Evolutionary conservation across 2,329 filamentous ascomycete species (phyloP).

Genomic region (Thelonectria discophora): DNA sequence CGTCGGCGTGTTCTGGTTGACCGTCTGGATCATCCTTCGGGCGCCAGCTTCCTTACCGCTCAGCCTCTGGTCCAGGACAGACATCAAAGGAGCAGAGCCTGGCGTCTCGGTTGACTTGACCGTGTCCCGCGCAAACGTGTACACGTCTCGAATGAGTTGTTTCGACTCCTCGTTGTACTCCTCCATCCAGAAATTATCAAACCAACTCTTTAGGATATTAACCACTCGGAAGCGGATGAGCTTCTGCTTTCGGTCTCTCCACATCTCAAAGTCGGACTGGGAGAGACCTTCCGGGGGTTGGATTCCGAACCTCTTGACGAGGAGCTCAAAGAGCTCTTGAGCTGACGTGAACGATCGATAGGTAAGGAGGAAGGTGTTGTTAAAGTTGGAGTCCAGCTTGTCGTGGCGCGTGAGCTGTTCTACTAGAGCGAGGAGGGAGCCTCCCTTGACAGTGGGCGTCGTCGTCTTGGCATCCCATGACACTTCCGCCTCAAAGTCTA

Average conservation of each 20-base stretch:
- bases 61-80: constrained; percentile 87
- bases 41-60: constrained; percentile 87
- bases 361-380: constrained; percentile 96
- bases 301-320: constrained; percentile 90
- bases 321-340: constrained; percentile 87
- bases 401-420: constrained; percentile 97
- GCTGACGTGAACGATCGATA: constrained; percentile 95
- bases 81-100: constrained; percentile 83
- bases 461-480: constrained; percentile 87
- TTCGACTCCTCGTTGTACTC: constrained; percentile 84
- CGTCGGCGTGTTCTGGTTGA: constrained; percentile 81
- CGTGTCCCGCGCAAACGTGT: constrained; percentile 89
- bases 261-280: constrained; percentile 80
- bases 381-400: constrained; percentile 93
- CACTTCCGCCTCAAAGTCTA: constrained; percentile 89
- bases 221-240: constrained; percentile 95
- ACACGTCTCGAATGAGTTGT: constrained; percentile 86
- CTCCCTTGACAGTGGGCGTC: constrained; percentile 82
- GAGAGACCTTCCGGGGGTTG: constrained; percentile 87
- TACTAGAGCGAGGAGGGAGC: constrained; percentile 86
- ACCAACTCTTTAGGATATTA: constrained; percentile 98
- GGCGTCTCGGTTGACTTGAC: constrained; percentile 94
- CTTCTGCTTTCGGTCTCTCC: constrained; percentile 95
- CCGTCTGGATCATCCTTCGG: constrained; percentile 86
- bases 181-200: constrained; percentile 99